These are phyloP conservation scores for Citeromyces matritensis DNA, from an alignment of 805 yeast genomes.

Conservation along the genomic window DNA sequence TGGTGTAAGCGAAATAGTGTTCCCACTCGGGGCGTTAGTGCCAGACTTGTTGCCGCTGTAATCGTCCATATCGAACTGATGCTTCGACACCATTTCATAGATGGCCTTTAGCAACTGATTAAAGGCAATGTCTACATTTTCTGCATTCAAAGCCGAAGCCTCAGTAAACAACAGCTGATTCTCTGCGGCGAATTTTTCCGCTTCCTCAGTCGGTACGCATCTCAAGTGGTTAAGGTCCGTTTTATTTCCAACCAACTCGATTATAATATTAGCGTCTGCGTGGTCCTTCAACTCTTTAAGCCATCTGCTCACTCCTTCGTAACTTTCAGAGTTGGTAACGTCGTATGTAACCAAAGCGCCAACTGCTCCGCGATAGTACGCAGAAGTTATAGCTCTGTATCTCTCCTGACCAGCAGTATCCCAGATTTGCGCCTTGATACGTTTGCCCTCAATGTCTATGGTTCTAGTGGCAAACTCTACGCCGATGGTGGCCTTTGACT, in stretches of 20 bases:
- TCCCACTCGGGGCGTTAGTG: constrained; percentile 45
- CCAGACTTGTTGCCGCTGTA: constrained; percentile 11
- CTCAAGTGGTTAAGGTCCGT: constrained; percentile 83
- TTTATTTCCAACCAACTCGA: constrained; percentile 87
- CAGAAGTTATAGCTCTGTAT: constrained; percentile 94
- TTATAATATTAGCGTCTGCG: constrained; percentile 90
- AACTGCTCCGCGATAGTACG: constrained; percentile 95
- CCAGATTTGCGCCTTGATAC: constrained; percentile 90
- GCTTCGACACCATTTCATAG: constrained; percentile 87
- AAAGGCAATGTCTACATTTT: constrained; percentile 90
- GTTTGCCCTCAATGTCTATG: constrained; percentile 69
- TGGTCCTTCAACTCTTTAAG: constrained; percentile 81
- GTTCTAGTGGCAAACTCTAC: constrained; percentile 98
- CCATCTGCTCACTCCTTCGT: constrained; percentile 81
- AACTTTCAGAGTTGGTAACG: constrained; percentile 78
- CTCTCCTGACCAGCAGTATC: constrained; percentile 99
- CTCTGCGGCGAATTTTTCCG: constrained; percentile 85
- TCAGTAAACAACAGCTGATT: constrained; percentile 88
- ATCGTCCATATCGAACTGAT: constrained; percentile 81
- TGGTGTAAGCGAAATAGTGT: constrained; percentile 85
- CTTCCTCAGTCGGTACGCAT: constrained; percentile 97
- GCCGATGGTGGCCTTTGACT: constrained; percentile 89
- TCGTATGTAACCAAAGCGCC: constrained; percentile 95
- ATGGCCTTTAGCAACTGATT: constrained; percentile 86
- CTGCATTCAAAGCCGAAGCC: constrained; percentile 87